These are phyloP conservation scores for Venturia oleaginea DNA, from an alignment of 2,329 filamentous ascomycete species.

Conservation along the genomic window DNA sequence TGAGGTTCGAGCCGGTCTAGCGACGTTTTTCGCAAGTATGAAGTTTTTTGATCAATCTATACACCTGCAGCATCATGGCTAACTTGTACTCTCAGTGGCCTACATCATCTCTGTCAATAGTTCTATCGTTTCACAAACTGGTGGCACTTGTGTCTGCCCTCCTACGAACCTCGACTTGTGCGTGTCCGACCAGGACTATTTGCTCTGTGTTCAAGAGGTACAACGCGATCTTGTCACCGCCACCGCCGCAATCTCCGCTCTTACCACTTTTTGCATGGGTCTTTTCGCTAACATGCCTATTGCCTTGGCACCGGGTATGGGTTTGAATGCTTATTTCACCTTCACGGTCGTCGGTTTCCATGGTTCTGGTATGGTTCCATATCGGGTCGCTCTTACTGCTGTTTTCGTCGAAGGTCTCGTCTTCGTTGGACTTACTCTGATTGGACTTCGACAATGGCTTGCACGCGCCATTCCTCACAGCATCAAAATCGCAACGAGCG, in stretches of 20 bases:
- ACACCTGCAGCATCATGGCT: constrained; percentile 23
- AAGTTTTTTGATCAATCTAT: constrained; percentile 41
- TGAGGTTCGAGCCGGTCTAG: constrained; percentile 72
- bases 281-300: constrained; percentile 71
- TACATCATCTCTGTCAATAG: constrained; percentile 67
- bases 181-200: constrained; percentile 47
- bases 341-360: constrained; percentile 73
- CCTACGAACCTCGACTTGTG: constrained; percentile 40
- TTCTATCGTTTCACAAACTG: constrained; percentile 60
- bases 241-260: constrained; percentile 71
- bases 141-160: constrained; percentile 69
- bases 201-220: constrained; percentile 52
- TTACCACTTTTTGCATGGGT: constrained; percentile 77
- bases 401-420: constrained; percentile 85
- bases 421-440: constrained; percentile 67
- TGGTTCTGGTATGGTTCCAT: constrained; percentile 64
- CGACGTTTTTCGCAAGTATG: constrained; percentile 46
- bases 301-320: constrained; percentile 62
- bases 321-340: constrained; percentile 79
- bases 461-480: constrained; percentile 71
- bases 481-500: constrained; percentile 79
- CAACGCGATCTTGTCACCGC: constrained; percentile 76
- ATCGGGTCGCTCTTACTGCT: constrained; percentile 67
- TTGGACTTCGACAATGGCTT: constrained; percentile 73
- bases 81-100: constrained; percentile 50